Base-by-base conservation (phyloP, 371 early-diverging fungal species). In the Blyttiomyces sp. region DNA sequence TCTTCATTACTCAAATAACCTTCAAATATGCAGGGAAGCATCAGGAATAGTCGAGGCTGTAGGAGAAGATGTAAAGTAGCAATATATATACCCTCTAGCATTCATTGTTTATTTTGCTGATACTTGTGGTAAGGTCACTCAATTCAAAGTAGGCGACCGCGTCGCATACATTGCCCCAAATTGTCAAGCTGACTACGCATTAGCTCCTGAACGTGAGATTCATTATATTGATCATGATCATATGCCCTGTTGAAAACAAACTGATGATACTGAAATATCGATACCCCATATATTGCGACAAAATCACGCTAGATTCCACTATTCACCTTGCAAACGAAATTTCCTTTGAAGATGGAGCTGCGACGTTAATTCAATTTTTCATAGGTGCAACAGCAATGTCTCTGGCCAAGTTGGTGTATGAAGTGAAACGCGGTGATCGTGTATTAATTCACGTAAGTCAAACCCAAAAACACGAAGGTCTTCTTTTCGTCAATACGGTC, bases 341-440 rank as follows among this genome's bases (percentile, higher is more conserved):
- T 11, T 69, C 79, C 3, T 73, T 84, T 21, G 86, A 91, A 43
- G 52, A 74, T 24, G 86, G 79, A 21, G 90, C 90, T 5, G 87
- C 92, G 3, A 66, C 70, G 9, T 43, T 72, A 16, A 36, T 80
- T 42, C 75, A 76, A 53, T 76, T 72, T 42, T 85, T 30, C 60
- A 87, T 11, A 68, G 94, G 88, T 0, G 66, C 93, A 60, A 95
- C 95, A 28, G 93, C 92, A 1, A 84, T 86, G 77, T 78, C 88
- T 0, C 78, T 94, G 75, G 84, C 87, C 4, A 83, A 80, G 6
- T 79, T 86, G 50, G 83, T 84, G 6, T 91, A 94, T 67, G 61
- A 67, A 23, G 92, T 95, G 33, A 75, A 89, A 66, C 69, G 72
- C 48, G 90, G 88, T 27, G 91, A 94, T 66, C 84, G 75, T 63